Base-by-base conservation (phyloP, 164 flowering plant species). In the Tetrastigma voinierianum region DNA sequence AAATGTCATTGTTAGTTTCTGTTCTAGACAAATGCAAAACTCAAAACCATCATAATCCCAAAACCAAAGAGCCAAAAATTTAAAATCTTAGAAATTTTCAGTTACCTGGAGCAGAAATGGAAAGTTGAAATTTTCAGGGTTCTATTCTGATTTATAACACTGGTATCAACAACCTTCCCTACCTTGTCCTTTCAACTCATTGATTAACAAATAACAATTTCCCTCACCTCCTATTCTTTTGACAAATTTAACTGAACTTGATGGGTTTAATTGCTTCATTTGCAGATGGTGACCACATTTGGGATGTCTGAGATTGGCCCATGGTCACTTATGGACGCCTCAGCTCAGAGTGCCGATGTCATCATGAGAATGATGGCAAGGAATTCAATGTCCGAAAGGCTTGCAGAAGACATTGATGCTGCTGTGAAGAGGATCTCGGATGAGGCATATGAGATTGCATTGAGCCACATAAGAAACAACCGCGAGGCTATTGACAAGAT, bases 261-360 rank as follows among this genome's bases (percentile, higher is more conserved):
- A 54, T 51, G 40, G 17, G 4, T 47, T 51, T 52, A 20, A 45
- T n/a, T 13, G 15, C 25, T 45, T 23, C 53, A 21, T 14, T 61
- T 78, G 75, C 84, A 89, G 93, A 91, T 91, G 97, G 95, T 91
- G 12, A 73, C 75, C 15, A 82, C 91, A 65, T 91, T 91, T 71
- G 97, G 97, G 11, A 91, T 91, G 97, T 89, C 93, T 19, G 97
- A 89, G 20, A 82, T 91, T 17, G 95, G 97, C 11, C 97, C 97
- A 67, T 91, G 97, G 97, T 87, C 94, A 4, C 84, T 91, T 16
- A 89, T 89, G 95, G 97, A 91, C 68, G 24, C 87, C 12, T 83
- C 90, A 15, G 83, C 83, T 14, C 97, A 91, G 68, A 83, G 93
- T 67, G 78, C 44, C 9, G 97, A 91, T 75, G 86, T 91, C 14